Conservation (phyloP, 2,329 filamentous ascomycete genomes). For the Pestalotiopsis fici region DNA sequence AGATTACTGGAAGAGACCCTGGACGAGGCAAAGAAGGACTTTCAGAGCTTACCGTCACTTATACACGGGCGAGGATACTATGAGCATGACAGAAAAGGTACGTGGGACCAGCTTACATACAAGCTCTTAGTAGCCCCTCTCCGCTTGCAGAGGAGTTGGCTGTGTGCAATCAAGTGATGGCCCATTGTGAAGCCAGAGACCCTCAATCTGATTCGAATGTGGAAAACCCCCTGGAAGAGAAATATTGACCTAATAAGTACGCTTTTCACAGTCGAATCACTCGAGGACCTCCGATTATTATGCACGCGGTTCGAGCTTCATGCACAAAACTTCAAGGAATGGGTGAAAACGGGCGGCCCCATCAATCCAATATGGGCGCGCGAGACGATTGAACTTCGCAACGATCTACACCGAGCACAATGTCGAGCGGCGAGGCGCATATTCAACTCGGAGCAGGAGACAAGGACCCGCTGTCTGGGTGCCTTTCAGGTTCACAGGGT, state of each 20-base stretch:
- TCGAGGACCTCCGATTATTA: conserved; percentile 50
- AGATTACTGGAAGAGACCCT: conserved; percentile 55
- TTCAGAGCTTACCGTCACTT: conserved; percentile 56
- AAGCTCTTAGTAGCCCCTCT: neutral
- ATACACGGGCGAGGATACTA: conserved; percentile 60
- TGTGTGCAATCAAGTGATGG: neutral
- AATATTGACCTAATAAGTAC: conserved; percentile 22
- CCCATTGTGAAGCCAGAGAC: neutral
- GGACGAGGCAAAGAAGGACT: conserved; percentile 61
- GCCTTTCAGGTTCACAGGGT: conserved; percentile 55
- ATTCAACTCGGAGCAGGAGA: conserved; percentile 51
- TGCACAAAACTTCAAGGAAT: conserved; percentile 52
- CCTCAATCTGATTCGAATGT: neutral
- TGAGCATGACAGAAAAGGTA: conserved; percentile 56
- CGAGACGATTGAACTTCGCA: conserved; percentile 50
- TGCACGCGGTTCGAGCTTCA: conserved; percentile 48
- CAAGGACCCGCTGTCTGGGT: conserved; percentile 52
- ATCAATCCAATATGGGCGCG: conserved; percentile 57
- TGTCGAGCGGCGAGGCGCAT: conserved; percentile 59
- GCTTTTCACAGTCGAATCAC: conserved; percentile 45
- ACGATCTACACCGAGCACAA: conserved; percentile 57
- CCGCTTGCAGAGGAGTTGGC: neutral
- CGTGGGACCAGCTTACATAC: conserved; percentile 23
- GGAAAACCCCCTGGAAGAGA: neutral
- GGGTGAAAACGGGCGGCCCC: conserved; percentile 54